These are phyloP conservation scores for Mangifera indica DNA, from an alignment of 345 rosid species.

Conservation along the genomic window DNA sequence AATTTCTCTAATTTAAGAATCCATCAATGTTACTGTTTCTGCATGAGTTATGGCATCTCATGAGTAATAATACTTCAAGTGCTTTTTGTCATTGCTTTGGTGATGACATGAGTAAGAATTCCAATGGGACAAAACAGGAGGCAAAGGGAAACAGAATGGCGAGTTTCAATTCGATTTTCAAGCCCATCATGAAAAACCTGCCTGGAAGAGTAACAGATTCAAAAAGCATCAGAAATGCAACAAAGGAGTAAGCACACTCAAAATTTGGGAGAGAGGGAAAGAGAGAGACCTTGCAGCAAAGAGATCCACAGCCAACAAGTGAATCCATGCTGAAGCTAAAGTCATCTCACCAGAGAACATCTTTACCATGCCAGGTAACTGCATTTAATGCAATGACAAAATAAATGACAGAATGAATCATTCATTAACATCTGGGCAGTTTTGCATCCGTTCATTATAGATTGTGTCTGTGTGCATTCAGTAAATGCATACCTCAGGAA, in stretches of 20 bases:
- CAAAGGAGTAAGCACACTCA: not conserved
- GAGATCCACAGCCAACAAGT: slow-evolving; percentile 78
- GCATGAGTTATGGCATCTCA: not conserved
- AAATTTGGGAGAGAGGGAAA: not conserved
- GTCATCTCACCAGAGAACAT: slow-evolving; percentile 87
- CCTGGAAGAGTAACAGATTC: slow-evolving; percentile 36
- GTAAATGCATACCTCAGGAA: slow-evolving; percentile 69
- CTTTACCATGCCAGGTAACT: slow-evolving; percentile 83
- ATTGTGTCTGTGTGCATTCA: not conserved
- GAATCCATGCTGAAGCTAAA: slow-evolving; percentile 96
- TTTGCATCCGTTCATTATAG: not conserved
- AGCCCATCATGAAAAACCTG: slow-evolving; percentile 83
- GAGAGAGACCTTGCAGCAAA: slow-evolving; percentile 76
- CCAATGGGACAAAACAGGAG: slow-evolving; percentile 87
- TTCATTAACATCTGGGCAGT: not conserved
- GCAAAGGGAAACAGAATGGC: slow-evolving; percentile 89
- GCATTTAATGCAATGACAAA: slow-evolving; percentile 11
- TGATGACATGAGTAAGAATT: slow-evolving; percentile 58
- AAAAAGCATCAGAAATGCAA: slow-evolving; percentile 12
- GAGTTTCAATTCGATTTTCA: slow-evolving; percentile 71
- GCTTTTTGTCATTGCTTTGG: slow-evolving; percentile 56
- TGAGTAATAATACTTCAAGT: slow-evolving; percentile 25
- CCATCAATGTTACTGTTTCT: not conserved
- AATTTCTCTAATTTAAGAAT: not conserved
- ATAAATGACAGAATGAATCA: not conserved